Base-by-base conservation (phyloP, 192 early-diverging fungal species). In the Umbelopsis vinacea region DNA sequence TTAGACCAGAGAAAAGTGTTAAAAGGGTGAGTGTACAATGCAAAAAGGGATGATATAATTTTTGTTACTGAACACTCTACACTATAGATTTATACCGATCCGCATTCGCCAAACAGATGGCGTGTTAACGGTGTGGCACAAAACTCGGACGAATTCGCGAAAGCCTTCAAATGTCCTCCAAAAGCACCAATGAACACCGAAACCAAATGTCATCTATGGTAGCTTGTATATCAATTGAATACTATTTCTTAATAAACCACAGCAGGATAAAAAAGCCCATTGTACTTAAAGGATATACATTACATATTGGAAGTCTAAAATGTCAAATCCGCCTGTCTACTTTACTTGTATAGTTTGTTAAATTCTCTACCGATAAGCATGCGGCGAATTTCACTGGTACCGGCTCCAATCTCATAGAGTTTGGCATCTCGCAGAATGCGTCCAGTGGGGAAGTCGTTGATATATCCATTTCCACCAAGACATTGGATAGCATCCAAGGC, bases 361-460 rank as follows among this genome's bases (percentile, higher is more conserved):
- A 92, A 86, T 78, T 89, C 89, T 33, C 89, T 82, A 43, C 92
- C 96, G 79, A 96, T 98, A 69, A 98, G 82, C 92, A 96, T 93
- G 8, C 94, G 84, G 55, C 94, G 87, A 79, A 95, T 95, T 85
- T 98, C 96, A 74, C 91, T 94, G 24, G 96, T 98, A 35, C 96
- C 96, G 19, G 96, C 96, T 54, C 96, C 96, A 82, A 97, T 97
- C 82, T 97, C 96, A 76, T 98, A 98, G 21, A 98, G 84, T 84
- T 96, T 96, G 19, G 93, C 95, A 75, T 98, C 96, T 38, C 96
- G 87, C 53, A 98, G 77, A 68, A 98, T 85, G 21, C 96, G 89
- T 29, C 95, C 94, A 5, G 93, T 90, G 54, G 91, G 89, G 82
- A 87, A 96, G 40, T 98, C 96, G 75, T 96, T 96, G 66, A 94